Percentiles rank a stretch among this genome's conserved stretches.
phyloP scores from a whole-genome alignment of 257 asterid species.

The Solanum peruvianum region DNA sequence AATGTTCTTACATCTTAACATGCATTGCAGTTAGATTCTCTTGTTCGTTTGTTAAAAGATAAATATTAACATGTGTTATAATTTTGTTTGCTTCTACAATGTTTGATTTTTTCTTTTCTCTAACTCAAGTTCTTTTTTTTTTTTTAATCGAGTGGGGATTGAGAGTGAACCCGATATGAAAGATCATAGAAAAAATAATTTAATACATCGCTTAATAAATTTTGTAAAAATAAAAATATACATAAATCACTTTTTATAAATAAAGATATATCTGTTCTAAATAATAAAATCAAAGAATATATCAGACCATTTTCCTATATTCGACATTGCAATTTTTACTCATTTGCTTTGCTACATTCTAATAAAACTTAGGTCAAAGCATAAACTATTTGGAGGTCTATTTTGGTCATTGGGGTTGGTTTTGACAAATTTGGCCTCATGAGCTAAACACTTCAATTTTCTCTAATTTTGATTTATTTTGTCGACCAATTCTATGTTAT shows the following conservation, averaged over 20 bases:
- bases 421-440: background rate
- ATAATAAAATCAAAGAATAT: too few relatives aligned
- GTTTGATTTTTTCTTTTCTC: too few relatives aligned
- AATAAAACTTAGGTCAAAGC: background rate
- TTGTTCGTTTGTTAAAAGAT: background rate
- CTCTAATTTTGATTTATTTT: background rate
- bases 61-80: too few relatives aligned
- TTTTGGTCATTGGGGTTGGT: background rate
- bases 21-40: background rate
- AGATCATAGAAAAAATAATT: too few relatives aligned
- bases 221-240: too few relatives aligned
- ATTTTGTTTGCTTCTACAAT: background rate
- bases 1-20: background rate
- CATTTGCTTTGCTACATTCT: too few relatives aligned
- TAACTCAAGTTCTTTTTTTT: background rate
- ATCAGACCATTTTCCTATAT: background rate
- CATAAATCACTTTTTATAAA: too few relatives aligned
- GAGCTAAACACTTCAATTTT: background rate
- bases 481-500: background rate
- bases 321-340: background rate
- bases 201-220: background rate
- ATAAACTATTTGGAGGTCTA: background rate
- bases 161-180: too few relatives aligned
- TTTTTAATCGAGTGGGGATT: background rate
- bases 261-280: too few relatives aligned